These are phyloP conservation scores for Pueraria montana DNA, from an alignment of 306 rosid species.

Conservation along the genomic window DNA sequence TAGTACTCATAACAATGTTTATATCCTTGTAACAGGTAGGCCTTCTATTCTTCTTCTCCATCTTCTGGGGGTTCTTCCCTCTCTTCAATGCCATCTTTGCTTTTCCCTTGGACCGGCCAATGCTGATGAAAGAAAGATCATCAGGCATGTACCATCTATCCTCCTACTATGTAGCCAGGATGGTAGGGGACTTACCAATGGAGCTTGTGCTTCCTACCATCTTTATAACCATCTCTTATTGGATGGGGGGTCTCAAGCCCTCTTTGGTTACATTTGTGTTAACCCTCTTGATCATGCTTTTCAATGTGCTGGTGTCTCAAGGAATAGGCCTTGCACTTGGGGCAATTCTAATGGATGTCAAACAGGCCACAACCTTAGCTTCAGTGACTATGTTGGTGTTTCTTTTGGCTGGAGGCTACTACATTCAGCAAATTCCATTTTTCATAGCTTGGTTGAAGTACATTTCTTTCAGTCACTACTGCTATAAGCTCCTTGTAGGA, in stretches of 20 bases:
- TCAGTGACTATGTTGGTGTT: conserved; percentile 77
- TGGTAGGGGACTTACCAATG: conserved; percentile 79
- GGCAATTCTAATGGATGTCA: conserved; percentile 77
- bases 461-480: conserved; percentile 67
- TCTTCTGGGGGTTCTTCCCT: conserved; percentile 86
- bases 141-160: conserved; percentile 88
- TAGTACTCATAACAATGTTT: conserved; percentile 5
- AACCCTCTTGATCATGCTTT: conserved; percentile 70
- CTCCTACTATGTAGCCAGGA: conserved; percentile 70
- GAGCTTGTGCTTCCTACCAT: conserved; percentile 80
- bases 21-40: conserved; percentile 63
- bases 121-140: conserved; percentile 72
- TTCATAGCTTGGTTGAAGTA: conserved; percentile 85
- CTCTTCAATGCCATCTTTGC: conserved; percentile 74
- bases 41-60: conserved; percentile 81
- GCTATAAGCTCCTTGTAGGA: conserved; percentile 79
- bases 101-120: conserved; percentile 72
- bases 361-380: conserved; percentile 73
- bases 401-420: conserved; percentile 77
- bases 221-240: conserved; percentile 66
- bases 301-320: conserved; percentile 79
- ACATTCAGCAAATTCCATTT: conserved; percentile 70
- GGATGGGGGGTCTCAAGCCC: conserved; percentile 87
- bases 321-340: conserved; percentile 89
- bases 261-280: conserved; percentile 56